A percentile compares a stretch with the other conserved stretches of the same genome.
phyloP scores from a whole-genome alignment of 306 rosid species.

The peach (Prunus persica) region DNA sequence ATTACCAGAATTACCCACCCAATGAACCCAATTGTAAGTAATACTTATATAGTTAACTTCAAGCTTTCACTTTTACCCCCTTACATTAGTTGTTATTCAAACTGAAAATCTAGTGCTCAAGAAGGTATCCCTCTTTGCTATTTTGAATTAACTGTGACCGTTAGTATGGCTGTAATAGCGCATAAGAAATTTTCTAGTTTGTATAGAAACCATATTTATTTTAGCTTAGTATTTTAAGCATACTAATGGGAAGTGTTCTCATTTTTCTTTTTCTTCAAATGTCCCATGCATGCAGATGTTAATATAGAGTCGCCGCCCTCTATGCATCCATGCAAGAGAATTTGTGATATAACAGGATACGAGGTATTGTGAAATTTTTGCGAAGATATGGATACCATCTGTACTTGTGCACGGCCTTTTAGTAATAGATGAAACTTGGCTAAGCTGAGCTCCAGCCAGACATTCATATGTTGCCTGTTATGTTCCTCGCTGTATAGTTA shows the following conservation, averaged over 20 bases:
- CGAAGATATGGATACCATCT: neutral
- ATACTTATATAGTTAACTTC: neutral
- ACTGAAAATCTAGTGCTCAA: neutral
- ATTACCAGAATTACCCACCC: constrained; percentile 62
- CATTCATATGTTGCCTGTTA: neutral
- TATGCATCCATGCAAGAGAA: constrained; percentile 88
- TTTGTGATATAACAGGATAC: constrained; percentile 84
- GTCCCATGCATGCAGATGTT: constrained; percentile 51
- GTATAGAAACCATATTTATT: neutral
- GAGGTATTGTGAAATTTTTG: constrained; percentile 46
- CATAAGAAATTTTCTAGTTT: neutral
- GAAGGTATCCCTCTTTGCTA: neutral
- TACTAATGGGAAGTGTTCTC: neutral
- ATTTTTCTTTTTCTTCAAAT: neutral
- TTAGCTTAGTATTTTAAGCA: neutral
- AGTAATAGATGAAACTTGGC: too few relatives aligned
- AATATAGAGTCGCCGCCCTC: constrained; percentile 89
- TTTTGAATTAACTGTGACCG: neutral
- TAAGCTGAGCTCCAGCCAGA: too few relatives aligned
- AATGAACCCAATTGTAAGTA: constrained; percentile 77
- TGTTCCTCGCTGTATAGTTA: neutral
- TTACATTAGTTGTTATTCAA: neutral
- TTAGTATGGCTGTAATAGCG: neutral
- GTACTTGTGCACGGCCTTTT: neutral
- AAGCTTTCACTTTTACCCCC: neutral